A percentile compares a stretch with the other conserved stretches of the same genome.
These are phyloP conservation scores for Auriscalpium vulgare DNA, from an alignment of 768 basidiomycete species.

Conservation along the genomic window DNA sequence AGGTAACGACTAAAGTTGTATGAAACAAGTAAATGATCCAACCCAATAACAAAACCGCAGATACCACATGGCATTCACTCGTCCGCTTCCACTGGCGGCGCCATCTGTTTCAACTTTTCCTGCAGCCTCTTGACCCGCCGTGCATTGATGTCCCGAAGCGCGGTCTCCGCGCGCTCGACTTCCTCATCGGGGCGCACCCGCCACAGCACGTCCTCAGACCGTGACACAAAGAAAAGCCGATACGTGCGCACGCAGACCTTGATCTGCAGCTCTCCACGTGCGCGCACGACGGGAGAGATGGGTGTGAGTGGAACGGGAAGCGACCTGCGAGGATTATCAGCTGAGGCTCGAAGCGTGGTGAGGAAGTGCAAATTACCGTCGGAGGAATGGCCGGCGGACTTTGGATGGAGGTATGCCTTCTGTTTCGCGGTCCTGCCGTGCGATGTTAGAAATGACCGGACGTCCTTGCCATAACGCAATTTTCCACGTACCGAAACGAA, in stretches of 20 bases:
- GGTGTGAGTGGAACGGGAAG: slow-evolving; percentile 24
- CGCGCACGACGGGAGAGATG: slow-evolving; percentile 11
- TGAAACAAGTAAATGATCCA: no score
- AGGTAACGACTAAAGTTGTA: no score
- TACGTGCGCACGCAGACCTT: slow-evolving; percentile 81
- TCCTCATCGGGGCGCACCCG: slow-evolving; percentile 36
- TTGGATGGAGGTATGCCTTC: slow-evolving; percentile 41
- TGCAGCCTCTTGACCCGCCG: slow-evolving; percentile 1
- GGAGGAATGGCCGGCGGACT: slow-evolving; percentile 55
- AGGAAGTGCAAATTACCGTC: slow-evolving; percentile 36
- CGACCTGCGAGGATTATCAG: slow-evolving; percentile 24
- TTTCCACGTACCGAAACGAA: slow-evolving; percentile 51
- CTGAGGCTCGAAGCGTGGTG: slow-evolving; percentile 26
- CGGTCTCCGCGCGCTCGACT: slow-evolving; percentile 20
- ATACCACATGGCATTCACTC: no score
- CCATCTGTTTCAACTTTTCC: no score
- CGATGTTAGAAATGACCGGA: slow-evolving; percentile 18
- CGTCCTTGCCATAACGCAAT: neutral
- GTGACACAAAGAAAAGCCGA: slow-evolving; percentile 69
- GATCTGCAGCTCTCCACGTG: slow-evolving; percentile 61
- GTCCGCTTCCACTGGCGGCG: no score
- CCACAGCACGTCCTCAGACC: slow-evolving; percentile 58
- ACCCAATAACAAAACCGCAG: no score
- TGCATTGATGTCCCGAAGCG: slow-evolving; percentile 7
- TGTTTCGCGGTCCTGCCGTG: slow-evolving; percentile 39